Conservation (phyloP, 1,284 basidiomycete genomes). For the Malassezia pachydermatis region DNA sequence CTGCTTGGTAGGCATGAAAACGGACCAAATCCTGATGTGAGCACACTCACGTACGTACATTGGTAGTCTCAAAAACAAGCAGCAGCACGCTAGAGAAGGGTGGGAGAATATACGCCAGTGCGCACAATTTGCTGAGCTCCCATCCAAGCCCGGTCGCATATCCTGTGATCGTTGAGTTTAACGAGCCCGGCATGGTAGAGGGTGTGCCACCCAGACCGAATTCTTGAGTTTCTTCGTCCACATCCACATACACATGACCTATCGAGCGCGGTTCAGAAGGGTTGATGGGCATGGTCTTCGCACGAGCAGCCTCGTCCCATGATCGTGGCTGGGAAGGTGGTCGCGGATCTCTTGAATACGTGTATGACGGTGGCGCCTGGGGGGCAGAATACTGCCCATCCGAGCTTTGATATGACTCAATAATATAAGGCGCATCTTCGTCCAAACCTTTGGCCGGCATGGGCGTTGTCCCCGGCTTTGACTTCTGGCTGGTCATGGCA, state of each 20-base stretch:
- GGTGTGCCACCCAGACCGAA: not conserved
- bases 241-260: slow-evolving; percentile 11
- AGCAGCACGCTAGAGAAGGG: slow-evolving; percentile 23
- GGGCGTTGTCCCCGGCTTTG: not conserved
- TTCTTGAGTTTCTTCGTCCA: not conserved
- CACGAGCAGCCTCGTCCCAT: slow-evolving; percentile 18
- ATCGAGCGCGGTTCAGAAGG: not conserved
- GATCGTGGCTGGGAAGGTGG: slow-evolving; percentile 3
- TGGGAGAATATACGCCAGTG: slow-evolving; percentile 12
- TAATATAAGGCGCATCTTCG: slow-evolving; percentile 13
- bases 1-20: slow-evolving; percentile 32
- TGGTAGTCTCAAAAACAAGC: slow-evolving; percentile 24
- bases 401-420: slow-evolving; percentile 15
- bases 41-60: slow-evolving; percentile 13
- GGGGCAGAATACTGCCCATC: not conserved
- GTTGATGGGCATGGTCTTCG: slow-evolving; percentile 1
- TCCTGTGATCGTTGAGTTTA: slow-evolving; percentile 16
- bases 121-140: slow-evolving; percentile 13
- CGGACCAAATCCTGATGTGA: slow-evolving; percentile 23
- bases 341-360: not conserved
- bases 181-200: not conserved
- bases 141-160: slow-evolving; percentile 16
- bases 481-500: no score
- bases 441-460: slow-evolving; percentile 4
- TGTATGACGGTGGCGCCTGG: not conserved